Conservation (phyloP, 768 basidiomycete species). For the Boletus tylopilopsis region DNA sequence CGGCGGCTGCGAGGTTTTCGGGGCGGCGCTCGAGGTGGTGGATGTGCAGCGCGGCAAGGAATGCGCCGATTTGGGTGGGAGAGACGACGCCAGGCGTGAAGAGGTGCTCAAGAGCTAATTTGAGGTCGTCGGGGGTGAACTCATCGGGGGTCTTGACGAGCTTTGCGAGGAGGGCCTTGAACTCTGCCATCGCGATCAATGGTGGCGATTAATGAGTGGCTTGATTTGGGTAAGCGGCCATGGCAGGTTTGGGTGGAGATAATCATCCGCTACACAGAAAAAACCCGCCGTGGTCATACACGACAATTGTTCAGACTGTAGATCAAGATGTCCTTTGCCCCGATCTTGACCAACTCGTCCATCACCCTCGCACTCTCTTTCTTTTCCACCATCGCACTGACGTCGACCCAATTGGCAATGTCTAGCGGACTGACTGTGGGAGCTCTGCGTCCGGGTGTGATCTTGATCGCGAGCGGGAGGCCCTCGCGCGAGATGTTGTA, state of each 20-base stretch:
- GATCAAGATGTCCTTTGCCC: conserved; percentile 89
- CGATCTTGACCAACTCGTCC: conserved; percentile 79
- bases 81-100: conserved; percentile 61
- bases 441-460: conserved; percentile 89
- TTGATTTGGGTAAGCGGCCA: conserved; percentile 61
- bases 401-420: conserved; percentile 82
- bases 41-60: conserved; percentile 82
- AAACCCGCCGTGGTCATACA: conserved; percentile 42
- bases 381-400: conserved; percentile 91
- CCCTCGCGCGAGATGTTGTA: conserved; percentile 80
- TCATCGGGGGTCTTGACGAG: conserved; percentile 78
- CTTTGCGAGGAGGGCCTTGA: conserved; percentile 74
- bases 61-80: conserved; percentile 82
- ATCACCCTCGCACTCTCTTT: conserved; percentile 75
- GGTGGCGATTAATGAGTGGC: no score
- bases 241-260: conserved; percentile 35
- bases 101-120: conserved; percentile 67
- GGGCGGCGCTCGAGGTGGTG: conserved; percentile 73
- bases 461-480: conserved; percentile 54
- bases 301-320: conserved; percentile 93
- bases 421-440: conserved; percentile 88
- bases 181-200: conserved; percentile 33
- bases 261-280: background rate
- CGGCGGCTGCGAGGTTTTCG: conserved; percentile 76
- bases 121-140: conserved; percentile 76